phyloP scores from a whole-genome alignment of 2,329 filamentous ascomycete genomes.

The Penicillium sp. region DNA sequence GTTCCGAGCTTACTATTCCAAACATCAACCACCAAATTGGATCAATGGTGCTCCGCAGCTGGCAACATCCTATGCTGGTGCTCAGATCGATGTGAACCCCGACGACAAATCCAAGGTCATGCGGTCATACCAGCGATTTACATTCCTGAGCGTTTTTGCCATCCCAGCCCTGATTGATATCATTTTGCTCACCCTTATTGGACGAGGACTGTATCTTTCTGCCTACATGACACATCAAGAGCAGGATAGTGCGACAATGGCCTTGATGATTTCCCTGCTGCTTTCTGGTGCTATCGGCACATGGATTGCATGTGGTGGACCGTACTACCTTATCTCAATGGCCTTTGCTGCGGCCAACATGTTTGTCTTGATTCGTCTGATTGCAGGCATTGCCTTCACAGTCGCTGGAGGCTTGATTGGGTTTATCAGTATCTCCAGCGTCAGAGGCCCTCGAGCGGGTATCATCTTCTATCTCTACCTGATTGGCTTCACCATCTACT shows the following conservation, averaged over 20 bases:
- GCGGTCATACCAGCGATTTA: conserved; percentile 58
- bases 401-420: conserved; percentile 61
- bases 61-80: conserved; percentile 59
- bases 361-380: conserved; percentile 60
- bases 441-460: conserved; percentile 53
- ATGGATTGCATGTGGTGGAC: conserved; percentile 68
- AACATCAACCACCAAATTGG: conserved; percentile 58
- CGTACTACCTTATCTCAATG: conserved; percentile 66
- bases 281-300: conserved; percentile 67
- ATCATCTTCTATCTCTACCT: conserved; percentile 67
- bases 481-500: conserved; percentile 63
- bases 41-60: conserved; percentile 57
- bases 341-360: conserved; percentile 62
- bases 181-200: conserved; percentile 62
- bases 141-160: conserved; percentile 66
- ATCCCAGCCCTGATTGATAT: conserved; percentile 69
- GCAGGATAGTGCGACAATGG: conserved; percentile 61
- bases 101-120: conserved; percentile 52
- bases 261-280: conserved; percentile 64
- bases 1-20: conserved; percentile 53
- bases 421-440: conserved; percentile 57
- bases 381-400: conserved; percentile 58
- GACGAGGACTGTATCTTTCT: conserved; percentile 66
- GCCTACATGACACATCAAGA: conserved; percentile 59
- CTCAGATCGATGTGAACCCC: conserved; percentile 60